phyloP scores from a whole-genome alignment of 1,139 yeast species.

The Debaryomyces nepalensis region DNA sequence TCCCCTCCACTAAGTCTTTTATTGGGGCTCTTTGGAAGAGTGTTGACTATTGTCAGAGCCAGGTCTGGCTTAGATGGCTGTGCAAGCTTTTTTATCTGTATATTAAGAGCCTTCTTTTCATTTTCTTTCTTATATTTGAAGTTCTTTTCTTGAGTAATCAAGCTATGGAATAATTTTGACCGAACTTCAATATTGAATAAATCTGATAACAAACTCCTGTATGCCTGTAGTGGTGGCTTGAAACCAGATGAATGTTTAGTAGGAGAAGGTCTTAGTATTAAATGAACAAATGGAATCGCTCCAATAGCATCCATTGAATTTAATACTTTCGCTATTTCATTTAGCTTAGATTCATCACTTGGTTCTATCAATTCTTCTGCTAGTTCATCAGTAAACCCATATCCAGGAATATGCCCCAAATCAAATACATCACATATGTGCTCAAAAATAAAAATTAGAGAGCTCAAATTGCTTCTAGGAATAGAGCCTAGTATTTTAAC shows the following conservation, averaged over 20 bases:
- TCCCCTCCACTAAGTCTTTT: conserved; percentile 29
- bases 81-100: conserved; percentile 10
- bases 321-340: conserved; percentile 24
- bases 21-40: conserved; percentile 26
- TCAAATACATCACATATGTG: conserved; percentile 36
- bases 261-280: conserved; percentile 47
- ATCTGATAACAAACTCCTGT: conserved; percentile 33
- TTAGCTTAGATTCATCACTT: conserved; percentile 17
- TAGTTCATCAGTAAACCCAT: conserved; percentile 36
- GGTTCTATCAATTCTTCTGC: conserved; percentile 23
- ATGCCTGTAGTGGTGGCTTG: conserved; percentile 43
- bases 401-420: conserved; percentile 31
- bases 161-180: conserved; percentile 27
- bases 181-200: conserved; percentile 35
- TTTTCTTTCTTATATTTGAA: conserved; percentile 35
- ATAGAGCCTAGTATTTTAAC: conserved; percentile 36
- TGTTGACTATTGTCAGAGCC: conserved; percentile 12
- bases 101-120: conserved; percentile 28
- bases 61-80: conserved; percentile 3
- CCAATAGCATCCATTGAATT: conserved; percentile 47
- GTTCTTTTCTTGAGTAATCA: conserved; percentile 38
- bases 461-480: conserved; percentile 48
- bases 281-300: conserved; percentile 46
- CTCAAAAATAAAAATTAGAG: conserved; percentile 43
- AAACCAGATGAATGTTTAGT: conserved; percentile 43